Base-by-base conservation (phyloP, 2,329 filamentous ascomycete species). In the Aureobasidium melanogenum region DNA sequence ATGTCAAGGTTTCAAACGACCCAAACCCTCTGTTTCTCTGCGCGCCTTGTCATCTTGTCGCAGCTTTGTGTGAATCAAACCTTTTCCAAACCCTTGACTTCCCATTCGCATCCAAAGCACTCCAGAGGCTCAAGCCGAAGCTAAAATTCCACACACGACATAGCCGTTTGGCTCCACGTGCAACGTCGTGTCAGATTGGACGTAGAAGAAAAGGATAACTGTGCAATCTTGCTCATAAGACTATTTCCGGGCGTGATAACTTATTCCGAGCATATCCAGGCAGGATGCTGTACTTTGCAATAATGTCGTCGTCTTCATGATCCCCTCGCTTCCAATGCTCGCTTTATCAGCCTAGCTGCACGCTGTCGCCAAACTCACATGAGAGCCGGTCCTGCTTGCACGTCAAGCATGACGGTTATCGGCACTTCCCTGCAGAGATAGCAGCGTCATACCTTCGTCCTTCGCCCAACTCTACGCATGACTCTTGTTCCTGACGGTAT, bases 1-100 rank as follows among this genome's bases (percentile, higher is more conserved):
- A 57, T 57, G 54, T 47, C 54, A 47, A 57, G 54, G 54, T 57
- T 57, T 47, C 54, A 57, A 28, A 46, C 41, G 39, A 54, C 19
- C 41, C 39, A 46, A 46, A 57, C 41, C 30, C 19, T 46, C 54
- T 28, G 14, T 10, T 28, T 28, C 22, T 17, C 30, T 17, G 44
- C n/a, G 15, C 12, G 22, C 19, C 26, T 34, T 39, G 34, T 32
- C 17, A 10, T 7, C 52, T 5, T 28, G 38, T 44, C 38, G 52
- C 54, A 56, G 41, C 26, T 43, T 7, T 44, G 22, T 28, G 30
- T 22, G 54, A 47, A 47, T 57, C 54, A 56, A 56, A 47, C 54
- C 41, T 57, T 44, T 57, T 46, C 41, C 54, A 47, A 36, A 36
- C 30, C 30, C 24, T 38, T 28, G 32, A 28, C 30, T 38, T 34